A percentile compares a stretch with the other conserved stretches of the same genome.
Conservation (phyloP, 306 rosid species). For the Acacia acuminata region DNA sequence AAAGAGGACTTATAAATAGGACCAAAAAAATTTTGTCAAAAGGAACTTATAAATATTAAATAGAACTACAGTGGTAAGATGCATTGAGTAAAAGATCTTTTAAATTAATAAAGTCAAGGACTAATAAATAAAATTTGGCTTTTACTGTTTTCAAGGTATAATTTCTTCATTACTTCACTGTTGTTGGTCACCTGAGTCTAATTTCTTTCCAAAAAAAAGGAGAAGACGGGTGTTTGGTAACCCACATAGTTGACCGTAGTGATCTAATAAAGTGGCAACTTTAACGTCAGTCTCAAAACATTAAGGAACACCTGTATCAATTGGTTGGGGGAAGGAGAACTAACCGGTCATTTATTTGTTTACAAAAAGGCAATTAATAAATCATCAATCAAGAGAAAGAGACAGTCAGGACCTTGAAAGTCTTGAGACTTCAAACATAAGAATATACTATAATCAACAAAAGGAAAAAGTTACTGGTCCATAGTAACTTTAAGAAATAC, state of each 20-base stretch:
- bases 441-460: neutral
- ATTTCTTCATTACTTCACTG: slow-evolving; percentile 1
- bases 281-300: slow-evolving; percentile 10
- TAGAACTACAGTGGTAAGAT: no score
- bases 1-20: no score
- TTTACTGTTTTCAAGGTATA: neutral
- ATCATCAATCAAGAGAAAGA: neutral
- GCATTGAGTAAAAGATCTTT: neutral
- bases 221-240: slow-evolving; percentile 12
- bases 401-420: neutral
- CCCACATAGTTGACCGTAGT: slow-evolving; percentile 15
- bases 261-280: neutral
- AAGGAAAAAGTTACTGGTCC: neutral
- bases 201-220: slow-evolving; percentile 3
- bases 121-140: neutral
- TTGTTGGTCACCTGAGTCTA: neutral
- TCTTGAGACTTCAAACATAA: neutral
- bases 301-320: neutral
- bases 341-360: neutral
- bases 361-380: neutral
- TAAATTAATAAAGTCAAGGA: neutral
- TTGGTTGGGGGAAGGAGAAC: neutral
- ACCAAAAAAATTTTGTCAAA: no score
- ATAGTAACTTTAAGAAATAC: neutral
- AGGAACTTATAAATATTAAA: no score